Evolutionary conservation across 495 filamentous ascomycete genomes (phyloP).

Genomic region (Aspergillus coremiiformis): DNA sequence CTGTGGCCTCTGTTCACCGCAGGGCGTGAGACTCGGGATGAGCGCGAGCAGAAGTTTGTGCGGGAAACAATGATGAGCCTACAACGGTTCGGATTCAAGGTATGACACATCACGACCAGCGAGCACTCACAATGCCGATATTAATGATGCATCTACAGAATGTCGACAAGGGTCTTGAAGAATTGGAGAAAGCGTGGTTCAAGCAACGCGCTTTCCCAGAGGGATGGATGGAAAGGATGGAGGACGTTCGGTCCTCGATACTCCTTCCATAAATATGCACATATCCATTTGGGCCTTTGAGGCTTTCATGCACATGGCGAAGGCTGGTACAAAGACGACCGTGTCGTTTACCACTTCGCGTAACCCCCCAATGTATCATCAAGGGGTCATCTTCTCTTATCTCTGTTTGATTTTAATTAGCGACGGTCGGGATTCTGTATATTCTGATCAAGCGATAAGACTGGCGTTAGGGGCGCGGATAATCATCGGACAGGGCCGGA

Average conservation of each 20-base stretch:
- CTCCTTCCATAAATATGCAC: slow-evolving; percentile 18
- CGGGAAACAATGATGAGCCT: slow-evolving; percentile 32
- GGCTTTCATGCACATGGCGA: neutral
- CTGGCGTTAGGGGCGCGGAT: neutral
- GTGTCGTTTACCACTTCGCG: neutral
- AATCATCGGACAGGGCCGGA: neutral
- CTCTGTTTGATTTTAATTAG: neutral
- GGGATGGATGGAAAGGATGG: slow-evolving; percentile 33
- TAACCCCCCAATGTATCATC: neutral
- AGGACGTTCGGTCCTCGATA: slow-evolving; percentile 33
- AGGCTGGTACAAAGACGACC: neutral
- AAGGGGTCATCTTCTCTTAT: neutral
- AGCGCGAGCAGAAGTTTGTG: slow-evolving; percentile 28
- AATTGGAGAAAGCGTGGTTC: slow-evolving; percentile 31
- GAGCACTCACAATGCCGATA: neutral
- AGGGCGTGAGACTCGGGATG: slow-evolving; percentile 31
- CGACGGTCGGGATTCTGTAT: neutral
- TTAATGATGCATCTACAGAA: slow-evolving; percentile 19
- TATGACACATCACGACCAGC: neutral
- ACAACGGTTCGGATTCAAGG: slow-evolving; percentile 33
- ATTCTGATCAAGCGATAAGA: neutral
- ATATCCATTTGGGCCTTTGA: neutral
- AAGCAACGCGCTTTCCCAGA: slow-evolving; percentile 33
- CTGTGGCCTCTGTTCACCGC: slow-evolving; percentile 36
- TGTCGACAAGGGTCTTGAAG: slow-evolving; percentile 31